Evolutionary conservation across 2,329 filamentous ascomycete genomes (phyloP).

Genomic region (Madurella mycetomatis): DNA sequence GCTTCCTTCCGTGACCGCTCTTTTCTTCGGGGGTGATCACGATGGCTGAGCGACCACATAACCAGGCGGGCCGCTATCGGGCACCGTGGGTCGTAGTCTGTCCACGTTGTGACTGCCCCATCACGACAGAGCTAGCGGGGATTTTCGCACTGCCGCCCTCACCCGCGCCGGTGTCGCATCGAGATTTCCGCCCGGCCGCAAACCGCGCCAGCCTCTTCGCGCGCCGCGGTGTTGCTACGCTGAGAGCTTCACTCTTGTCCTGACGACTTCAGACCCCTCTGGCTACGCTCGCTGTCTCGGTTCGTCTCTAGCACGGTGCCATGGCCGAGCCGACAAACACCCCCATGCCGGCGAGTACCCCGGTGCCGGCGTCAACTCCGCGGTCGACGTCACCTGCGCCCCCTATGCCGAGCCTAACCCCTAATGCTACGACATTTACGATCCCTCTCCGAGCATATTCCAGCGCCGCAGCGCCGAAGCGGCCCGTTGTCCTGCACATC

Average conservation of each 20-base stretch:
- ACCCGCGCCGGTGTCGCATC: slow-evolving; percentile 8
- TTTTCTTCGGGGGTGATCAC: not conserved
- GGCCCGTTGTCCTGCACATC: slow-evolving; percentile 64
- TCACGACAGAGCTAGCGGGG: slow-evolving; percentile 17
- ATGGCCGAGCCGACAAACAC: slow-evolving; percentile 34
- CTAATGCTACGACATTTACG: slow-evolving; percentile 19
- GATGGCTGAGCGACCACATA: not conserved
- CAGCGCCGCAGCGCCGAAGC: slow-evolving; percentile 10
- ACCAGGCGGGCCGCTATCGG: not conserved
- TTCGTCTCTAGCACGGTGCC: not conserved
- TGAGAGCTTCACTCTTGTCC: not conserved
- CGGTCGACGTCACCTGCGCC: slow-evolving; percentile 28
- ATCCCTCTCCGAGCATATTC: slow-evolving; percentile 9
- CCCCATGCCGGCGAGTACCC: slow-evolving; percentile 26
- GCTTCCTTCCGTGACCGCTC: slow-evolving; percentile 6
- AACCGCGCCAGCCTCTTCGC: no score
- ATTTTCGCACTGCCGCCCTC: slow-evolving; percentile 12
- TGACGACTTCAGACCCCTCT: not conserved
- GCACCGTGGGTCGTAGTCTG: not conserved
- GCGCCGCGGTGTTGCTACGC: no score
- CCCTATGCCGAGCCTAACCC: slow-evolving; percentile 27
- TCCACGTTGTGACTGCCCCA: slow-evolving; percentile 4
- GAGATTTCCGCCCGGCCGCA: not conserved
- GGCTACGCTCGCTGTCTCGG: not conserved
- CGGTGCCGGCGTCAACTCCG: slow-evolving; percentile 29